Percentiles rank a stretch among this genome's conserved stretches.
Conservation (phyloP, 176 grass and related monocot genomes). For the Chrysopogon serrulatus region DNA sequence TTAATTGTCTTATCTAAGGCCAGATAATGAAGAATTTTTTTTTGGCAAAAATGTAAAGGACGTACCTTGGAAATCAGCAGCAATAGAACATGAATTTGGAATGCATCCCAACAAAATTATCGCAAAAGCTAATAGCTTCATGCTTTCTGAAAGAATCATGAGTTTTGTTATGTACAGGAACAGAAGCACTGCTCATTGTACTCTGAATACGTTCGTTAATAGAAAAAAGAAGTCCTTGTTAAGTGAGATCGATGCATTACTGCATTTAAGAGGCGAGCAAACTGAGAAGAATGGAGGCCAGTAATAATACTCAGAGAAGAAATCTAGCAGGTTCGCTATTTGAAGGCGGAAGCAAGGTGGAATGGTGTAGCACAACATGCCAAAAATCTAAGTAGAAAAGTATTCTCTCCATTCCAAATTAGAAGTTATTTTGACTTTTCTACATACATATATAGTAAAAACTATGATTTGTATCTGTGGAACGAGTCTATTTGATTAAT, state of each 20-base stretch:
- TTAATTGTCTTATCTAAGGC: background rate
- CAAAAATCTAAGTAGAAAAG: background rate
- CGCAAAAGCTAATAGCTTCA: constrained; percentile 36
- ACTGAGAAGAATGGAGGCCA: background rate
- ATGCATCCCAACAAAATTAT: constrained; percentile 39
- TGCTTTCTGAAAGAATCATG: constrained; percentile 19
- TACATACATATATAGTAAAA: too few species aligned
- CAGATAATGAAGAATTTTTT: background rate
- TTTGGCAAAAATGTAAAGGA: constrained; percentile 10
- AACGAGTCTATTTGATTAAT: background rate
- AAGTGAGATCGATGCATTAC: background rate
- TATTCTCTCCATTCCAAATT: too few species aligned
- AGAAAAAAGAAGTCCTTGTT: background rate
- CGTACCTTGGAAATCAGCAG: constrained; percentile 43
- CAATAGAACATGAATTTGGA: constrained; percentile 19
- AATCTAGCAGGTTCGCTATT: background rate
- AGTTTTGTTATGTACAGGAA: constrained; percentile 8
- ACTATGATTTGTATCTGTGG: background rate
- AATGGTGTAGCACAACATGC: background rate
- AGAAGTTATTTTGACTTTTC: too few species aligned
- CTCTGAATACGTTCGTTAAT: constrained; percentile 2
- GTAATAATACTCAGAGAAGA: background rate
- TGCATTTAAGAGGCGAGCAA: background rate
- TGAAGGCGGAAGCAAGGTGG: background rate
- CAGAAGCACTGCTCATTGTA: background rate